Evolutionary conservation across 345 rosid species (phyloP).

Genomic region (Microthlaspi erraticum): DNA sequence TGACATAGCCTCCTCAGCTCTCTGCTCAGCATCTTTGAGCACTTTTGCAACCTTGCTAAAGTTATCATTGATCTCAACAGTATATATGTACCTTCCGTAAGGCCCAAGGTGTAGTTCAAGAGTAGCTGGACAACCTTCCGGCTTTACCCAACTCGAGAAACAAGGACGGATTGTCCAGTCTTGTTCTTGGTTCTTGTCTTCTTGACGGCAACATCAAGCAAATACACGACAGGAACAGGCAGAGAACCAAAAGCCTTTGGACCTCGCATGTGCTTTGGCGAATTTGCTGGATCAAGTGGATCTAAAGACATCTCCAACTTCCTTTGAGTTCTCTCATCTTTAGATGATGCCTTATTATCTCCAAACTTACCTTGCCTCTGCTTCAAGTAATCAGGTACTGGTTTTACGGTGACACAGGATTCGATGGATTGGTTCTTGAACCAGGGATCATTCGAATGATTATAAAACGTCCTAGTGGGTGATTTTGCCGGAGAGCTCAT

Average conservation of each 20-base stretch:
- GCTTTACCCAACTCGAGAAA: constrained; percentile 80
- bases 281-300: no score
- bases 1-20: no score
- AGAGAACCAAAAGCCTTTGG: constrained; percentile 86
- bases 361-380: constrained; percentile 75
- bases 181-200: constrained; percentile 65
- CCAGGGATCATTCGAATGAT: constrained; percentile 83
- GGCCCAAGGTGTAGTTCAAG: no score
- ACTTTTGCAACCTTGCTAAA: constrained; percentile 75
- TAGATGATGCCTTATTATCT: constrained; percentile 61
- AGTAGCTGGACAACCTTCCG: constrained; percentile 77
- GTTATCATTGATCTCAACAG: constrained; percentile 52
- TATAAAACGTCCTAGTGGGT: constrained; percentile 52
- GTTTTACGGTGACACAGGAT: constrained; percentile 42
- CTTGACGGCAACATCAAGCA: constrained; percentile 74
- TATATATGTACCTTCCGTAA: no score
- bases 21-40: constrained; percentile 71
- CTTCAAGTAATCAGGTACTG: constrained; percentile 65
- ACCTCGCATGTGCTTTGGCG: no score
- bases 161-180: constrained; percentile 95
- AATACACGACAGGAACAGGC: constrained; percentile 87
- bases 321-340: constrained; percentile 71
- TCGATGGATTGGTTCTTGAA: constrained; percentile 58
- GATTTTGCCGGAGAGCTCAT: constrained; percentile 70
- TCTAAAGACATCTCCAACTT: constrained; percentile 79